Base-by-base conservation (phyloP, 306 rosid genomes). In the Medicago truncatula region DNA sequence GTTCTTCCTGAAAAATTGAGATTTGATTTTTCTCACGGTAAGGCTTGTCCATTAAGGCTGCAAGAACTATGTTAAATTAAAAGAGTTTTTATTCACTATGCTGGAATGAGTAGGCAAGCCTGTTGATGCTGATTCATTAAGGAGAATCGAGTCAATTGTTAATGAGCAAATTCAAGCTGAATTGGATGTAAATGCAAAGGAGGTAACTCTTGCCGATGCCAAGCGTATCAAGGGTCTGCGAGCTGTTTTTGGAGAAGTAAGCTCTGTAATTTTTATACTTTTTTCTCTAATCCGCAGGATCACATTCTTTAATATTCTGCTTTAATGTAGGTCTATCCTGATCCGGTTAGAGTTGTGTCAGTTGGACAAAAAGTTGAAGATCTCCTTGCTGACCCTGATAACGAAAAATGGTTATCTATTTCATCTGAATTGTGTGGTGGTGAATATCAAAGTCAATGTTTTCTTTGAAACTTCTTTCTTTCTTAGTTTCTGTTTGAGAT, bases 181-280 rank as follows among this genome's bases (percentile, higher is more conserved):
- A 81, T 79, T 95, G 79, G 97, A 82, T 62, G 99, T 95, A 39
- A 89, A 28, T 77, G 85, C 89, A 9, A 89, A 87, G 86, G 99
- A 88, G 84, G 97, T 75, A 60, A 73, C 87, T 75, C 93, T 92
- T 71, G 85, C 80, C 49, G 96, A 92, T 12, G 99, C 98, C 54
- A 87, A 86, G 82, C 84, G 79, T 28, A 90, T 95, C 68, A 88
- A 90, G 63, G 96, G 99, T 67, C 74, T 95, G 71, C 89, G 99
- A 87, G 99, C 98, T 80, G 99, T 95, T 70, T 95, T 95, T 84
- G 99, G 99, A 64, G 99, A 95, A 86, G 99, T 95, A 79, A 81
- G 91, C 57, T 57, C 67, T 38, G 77, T 28, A 71, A 18, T 54
- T 71, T 73, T 47, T 67, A 25, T 63, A 76, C 9, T 31, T 80